Evolutionary conservation across 208 protist species (phyloP).

Genomic region (Leishmania major): DNA sequence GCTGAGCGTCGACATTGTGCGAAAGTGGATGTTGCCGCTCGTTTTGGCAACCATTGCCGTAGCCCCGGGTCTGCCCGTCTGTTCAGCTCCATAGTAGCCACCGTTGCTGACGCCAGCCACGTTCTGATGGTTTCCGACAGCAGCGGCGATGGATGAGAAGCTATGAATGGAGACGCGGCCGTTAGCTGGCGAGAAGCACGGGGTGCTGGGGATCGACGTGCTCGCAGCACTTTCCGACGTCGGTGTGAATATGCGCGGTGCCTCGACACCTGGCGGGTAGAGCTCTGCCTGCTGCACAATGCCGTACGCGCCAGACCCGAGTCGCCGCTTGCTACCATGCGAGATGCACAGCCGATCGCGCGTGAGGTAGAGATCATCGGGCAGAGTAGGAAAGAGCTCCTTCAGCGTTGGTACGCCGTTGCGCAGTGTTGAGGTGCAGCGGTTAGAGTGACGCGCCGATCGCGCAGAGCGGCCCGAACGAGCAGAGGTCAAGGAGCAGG

Average conservation of each 20-base stretch:
- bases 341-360: constrained; percentile 46
- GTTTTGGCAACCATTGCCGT: not conserved
- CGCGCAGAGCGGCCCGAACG: constrained; percentile 27
- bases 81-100: not conserved
- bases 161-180: not conserved
- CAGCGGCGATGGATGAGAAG: constrained; percentile 17
- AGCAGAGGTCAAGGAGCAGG: constrained; percentile 23
- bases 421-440: constrained; percentile 15
- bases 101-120: constrained; percentile 1
- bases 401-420: constrained; percentile 23
- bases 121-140: not conserved
- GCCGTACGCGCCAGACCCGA: constrained; percentile 66
- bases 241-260: constrained; percentile 26
- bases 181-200: constrained; percentile 9
- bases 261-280: constrained; percentile 37
- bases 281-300: constrained; percentile 69
- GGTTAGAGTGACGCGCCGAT: constrained; percentile 26
- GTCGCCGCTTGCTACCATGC: constrained; percentile 18
- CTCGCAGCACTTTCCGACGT: constrained; percentile 9
- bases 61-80: not conserved
- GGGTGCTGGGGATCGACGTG: constrained; percentile 8
- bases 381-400: constrained; percentile 54
- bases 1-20: not conserved
- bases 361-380: constrained; percentile 44
- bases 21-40: not conserved